Percentiles rank a stretch among this genome's conserved stretches.
Evolutionary conservation across 257 asterid genomes (phyloP).

Genomic region (Nyctanthes arbortristis): DNA sequence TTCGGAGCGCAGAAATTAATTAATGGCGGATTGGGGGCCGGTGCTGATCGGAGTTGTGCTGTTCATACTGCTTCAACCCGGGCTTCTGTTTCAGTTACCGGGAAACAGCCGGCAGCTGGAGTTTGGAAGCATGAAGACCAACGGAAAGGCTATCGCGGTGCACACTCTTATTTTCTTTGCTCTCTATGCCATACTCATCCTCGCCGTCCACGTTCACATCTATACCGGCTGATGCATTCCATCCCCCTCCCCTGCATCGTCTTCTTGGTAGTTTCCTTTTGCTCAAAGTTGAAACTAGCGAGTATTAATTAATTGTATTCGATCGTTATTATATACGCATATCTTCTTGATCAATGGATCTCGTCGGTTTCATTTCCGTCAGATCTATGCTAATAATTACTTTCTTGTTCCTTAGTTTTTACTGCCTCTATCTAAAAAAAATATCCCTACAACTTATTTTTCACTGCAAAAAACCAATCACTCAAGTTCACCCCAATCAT

Average conservation of each 20-base stretch:
- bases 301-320: too few species aligned
- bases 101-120: slow-evolving; percentile 62
- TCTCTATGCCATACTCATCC: slow-evolving; percentile 66
- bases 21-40: slow-evolving; percentile 94
- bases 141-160: slow-evolving; percentile 75
- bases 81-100: slow-evolving; percentile 74
- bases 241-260: background rate
- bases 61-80: slow-evolving; percentile 74
- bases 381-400: too few species aligned
- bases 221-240: slow-evolving; percentile 59
- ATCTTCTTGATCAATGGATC: too few species aligned
- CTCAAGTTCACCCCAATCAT: too few species aligned
- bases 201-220: slow-evolving; percentile 78
- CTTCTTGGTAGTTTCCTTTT: background rate
- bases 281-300: too few species aligned
- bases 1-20: background rate
- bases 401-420: too few species aligned
- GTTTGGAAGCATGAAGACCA: slow-evolving; percentile 86
- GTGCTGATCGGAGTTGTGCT: slow-evolving; percentile 82
- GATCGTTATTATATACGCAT: too few species aligned
- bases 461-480: too few species aligned
- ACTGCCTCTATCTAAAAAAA: too few species aligned
- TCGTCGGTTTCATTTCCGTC: too few species aligned
- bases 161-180: slow-evolving; percentile 83
- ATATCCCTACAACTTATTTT: too few species aligned